These are phyloP conservation scores for Andrographis paniculata DNA, from an alignment of 305 asterid species.

Conservation along the genomic window DNA sequence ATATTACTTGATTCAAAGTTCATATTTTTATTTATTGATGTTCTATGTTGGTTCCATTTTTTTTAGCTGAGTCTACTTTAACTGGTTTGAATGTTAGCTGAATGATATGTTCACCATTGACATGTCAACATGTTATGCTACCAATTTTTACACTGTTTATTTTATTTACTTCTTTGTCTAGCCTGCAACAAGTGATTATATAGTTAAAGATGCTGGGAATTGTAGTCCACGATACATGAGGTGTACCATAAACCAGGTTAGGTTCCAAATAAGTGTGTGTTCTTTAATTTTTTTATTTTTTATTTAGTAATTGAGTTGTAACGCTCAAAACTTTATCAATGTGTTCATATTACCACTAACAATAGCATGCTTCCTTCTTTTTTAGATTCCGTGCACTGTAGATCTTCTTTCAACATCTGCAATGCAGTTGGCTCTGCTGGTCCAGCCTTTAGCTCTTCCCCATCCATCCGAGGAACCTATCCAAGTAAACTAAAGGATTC, in stretches of 20 bases:
- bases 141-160: conserved; percentile 9
- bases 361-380: conserved; percentile 12
- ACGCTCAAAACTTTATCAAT: neutral
- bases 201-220: conserved; percentile 89
- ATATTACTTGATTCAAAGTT: neutral
- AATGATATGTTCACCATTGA: neutral
- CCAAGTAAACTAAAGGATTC: conserved; percentile 41
- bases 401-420: conserved; percentile 95
- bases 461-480: conserved; percentile 98
- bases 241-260: conserved; percentile 93
- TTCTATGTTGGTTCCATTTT: neutral
- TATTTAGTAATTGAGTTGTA: neutral
- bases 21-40: neutral
- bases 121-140: neutral
- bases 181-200: conserved; percentile 98
- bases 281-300: neutral
- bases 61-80: neutral
- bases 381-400: conserved; percentile 88
- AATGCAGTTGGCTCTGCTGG: conserved; percentile 90
- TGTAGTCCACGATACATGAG: conserved; percentile 99
- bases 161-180: conserved; percentile 33
- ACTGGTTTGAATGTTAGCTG: neutral
- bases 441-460: conserved; percentile 97
- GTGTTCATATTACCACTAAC: conserved; percentile 15
- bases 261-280: conserved; percentile 17